These are phyloP conservation scores for Penicillium janthinellum DNA, from an alignment of 2,329 filamentous ascomycete species.

Conservation along the genomic window DNA sequence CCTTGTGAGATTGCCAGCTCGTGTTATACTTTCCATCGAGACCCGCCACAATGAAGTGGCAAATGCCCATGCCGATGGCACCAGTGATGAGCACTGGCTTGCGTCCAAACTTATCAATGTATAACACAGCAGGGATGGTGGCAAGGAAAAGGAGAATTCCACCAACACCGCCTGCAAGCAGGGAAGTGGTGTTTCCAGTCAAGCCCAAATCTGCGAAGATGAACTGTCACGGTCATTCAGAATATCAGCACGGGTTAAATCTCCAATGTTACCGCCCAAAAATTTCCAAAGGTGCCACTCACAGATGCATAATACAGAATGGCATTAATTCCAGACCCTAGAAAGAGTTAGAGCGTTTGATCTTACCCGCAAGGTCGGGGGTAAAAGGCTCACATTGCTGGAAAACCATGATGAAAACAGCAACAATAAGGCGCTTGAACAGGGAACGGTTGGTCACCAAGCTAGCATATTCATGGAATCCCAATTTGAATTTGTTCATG, in stretches of 20 bases:
- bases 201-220: constrained; percentile 41
- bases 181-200: constrained; percentile 39
- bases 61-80: constrained; percentile 69
- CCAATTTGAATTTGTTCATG: constrained; percentile 64
- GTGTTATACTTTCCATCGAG: constrained; percentile 67
- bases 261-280: too few species aligned
- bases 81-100: constrained; percentile 49
- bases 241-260: too few species aligned
- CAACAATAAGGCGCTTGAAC: constrained; percentile 39
- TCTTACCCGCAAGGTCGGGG: neutral
- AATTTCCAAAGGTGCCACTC: constrained; percentile 5
- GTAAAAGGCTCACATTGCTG: constrained; percentile 49
- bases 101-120: constrained; percentile 45
- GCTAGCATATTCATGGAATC: constrained; percentile 48
- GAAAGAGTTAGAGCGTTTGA: neutral
- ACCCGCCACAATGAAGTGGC: constrained; percentile 70
- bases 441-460: constrained; percentile 39
- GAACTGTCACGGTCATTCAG: constrained; percentile 6
- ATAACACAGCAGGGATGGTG: constrained; percentile 45
- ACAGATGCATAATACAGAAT: constrained; percentile 44
- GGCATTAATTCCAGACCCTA: constrained; percentile 41
- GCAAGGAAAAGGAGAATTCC: constrained; percentile 45
- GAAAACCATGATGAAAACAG: constrained; percentile 47
- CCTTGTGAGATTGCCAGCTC: constrained; percentile 58
- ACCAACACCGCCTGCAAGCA: constrained; percentile 45